Evolutionary conservation across 139 green algal species (phyloP), one percentile per base, ranked within the genome.

Genomic region (Chlorella ohadii): DNA sequence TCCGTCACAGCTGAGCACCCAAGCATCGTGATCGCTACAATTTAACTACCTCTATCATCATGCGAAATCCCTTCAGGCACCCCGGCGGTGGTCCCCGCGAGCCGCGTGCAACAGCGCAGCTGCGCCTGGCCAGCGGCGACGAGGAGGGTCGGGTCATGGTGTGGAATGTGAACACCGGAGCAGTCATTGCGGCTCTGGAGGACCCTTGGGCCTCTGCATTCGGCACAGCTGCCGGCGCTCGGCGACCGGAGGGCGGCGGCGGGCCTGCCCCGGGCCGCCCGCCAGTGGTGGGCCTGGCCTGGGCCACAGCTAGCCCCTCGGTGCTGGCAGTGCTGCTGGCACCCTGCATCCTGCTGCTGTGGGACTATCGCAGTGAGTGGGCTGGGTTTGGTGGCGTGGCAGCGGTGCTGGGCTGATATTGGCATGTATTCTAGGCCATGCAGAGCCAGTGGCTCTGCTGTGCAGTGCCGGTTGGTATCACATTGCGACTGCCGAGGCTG

Each of bases 91-190:
- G 57, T 7, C 51, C 64, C 0, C 59, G 61, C 20, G 81, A 87
- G 28, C 33, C 75, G 9, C 64, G 66, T 6, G 56, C 34, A 44
- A 15, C 73, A 5, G 56, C 36, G 33, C 39, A 47, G 73, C 78
- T 84, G 85, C 92, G 93, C 76, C 88, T 97, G 41, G 94, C 94
- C 0, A 95, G 92, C 36, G 94, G 94, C 11, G 94, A 98, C 72
- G 75, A 73, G 20, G 85, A 94, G 5, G 94, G 94, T 22, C 74
- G 86, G 0, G 94, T 97, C 55, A 87, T 94, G 47, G 88, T 97
- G 63, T 98, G 94, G 94, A 91, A 94, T 51, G 89, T 96, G 78
- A 77, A 86, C 38, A 81, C 83, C 20, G 91, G 84, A 3, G 75
- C 83, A 7, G 75, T 89, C 19, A 56, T 92, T 0, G 82, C 79